Percentiles rank a stretch among this genome's conserved stretches.
These are phyloP conservation scores for Alternaria postmessia DNA, from an alignment of 2,329 filamentous ascomycete genomes.

Conservation along the genomic window DNA sequence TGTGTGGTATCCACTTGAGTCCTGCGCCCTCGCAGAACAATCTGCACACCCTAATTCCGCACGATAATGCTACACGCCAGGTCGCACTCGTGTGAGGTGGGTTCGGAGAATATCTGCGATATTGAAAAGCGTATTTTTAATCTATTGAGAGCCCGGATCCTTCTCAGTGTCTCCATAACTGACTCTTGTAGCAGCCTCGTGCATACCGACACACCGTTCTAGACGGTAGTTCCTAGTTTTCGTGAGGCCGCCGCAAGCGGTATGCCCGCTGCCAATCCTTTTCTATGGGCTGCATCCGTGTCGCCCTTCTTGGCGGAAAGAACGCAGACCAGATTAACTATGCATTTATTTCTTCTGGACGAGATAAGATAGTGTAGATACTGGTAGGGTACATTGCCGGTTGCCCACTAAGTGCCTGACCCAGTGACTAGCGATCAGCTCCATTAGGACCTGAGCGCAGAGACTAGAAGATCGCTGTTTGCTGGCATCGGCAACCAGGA, in stretches of 20 bases:
- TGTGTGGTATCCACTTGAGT: neutral
- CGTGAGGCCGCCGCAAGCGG: neutral
- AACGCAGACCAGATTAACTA: neutral
- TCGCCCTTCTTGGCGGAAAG: neutral
- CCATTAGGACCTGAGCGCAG: neutral
- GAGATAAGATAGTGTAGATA: neutral
- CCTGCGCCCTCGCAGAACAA: neutral
- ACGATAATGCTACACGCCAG: neutral
- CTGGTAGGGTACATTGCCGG: neutral
- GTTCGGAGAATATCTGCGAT: neutral
- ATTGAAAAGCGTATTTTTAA: neutral
- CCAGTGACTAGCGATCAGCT: neutral
- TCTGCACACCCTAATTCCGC: neutral
- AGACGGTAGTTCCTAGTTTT: neutral
- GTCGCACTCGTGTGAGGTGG: neutral
- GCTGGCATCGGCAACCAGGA: neutral
- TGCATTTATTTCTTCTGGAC: neutral
- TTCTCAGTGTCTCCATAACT: neutral
- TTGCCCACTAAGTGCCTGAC: neutral
- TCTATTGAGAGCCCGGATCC: neutral
- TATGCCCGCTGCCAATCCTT: constrained; percentile 2
- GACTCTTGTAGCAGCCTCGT: neutral
- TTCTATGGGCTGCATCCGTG: neutral
- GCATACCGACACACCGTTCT: neutral
- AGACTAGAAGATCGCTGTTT: neutral